Evolutionary conservation across 306 rosid genomes (phyloP), one percentile per base, ranked within the genome.

Genomic region (Cicer bijugum): DNA sequence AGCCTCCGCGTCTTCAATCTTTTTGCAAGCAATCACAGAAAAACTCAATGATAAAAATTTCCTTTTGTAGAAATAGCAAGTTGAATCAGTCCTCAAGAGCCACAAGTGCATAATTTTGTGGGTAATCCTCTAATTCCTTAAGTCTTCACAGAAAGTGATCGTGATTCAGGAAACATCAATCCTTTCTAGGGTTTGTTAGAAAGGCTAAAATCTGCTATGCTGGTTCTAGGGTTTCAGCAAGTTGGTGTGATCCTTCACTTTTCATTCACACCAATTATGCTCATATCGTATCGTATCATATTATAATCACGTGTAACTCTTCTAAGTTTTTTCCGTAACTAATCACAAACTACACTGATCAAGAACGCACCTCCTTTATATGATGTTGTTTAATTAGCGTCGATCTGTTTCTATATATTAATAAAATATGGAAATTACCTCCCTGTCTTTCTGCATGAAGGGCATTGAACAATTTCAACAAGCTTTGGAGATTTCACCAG

Each of bases 381-480:
- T 77, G 67, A 52, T 51, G 66, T 72, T 80, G 63, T 78, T 75
- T 14, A 2, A 62, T 12, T 48, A 38, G 47, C 46, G 75, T 61
- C 61, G 4, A 64, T 61, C 68, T 20, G 46, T 65, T 69, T 76
- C 50, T 64, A 48, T 75, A 11, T 39, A 68, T 38, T 45, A 37
- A 74, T 37, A 58, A 48, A 28, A 11, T 67, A 47, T 37, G 16
- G 75, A 74, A 69, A 46, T 73, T 53, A 47, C 68, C 44, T 15
- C 67, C 33, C 33, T 83, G 78, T 55, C 61, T 81, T 78, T 88
- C 65, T 73, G 33, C 68, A 12, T 76, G 57, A 84, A 93, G 98
- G 98, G 97, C 82, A 83, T 91, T 60, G 98, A 93, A 75, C 89
- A 81, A 67, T 91, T 91, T 84, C 91, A 72, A 66, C 88, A 82